Percentiles rank a stretch among this genome's conserved stretches.
These are phyloP conservation scores for Penicillium subrubescens DNA, from an alignment of 495 filamentous ascomycete species.

Conservation along the genomic window DNA sequence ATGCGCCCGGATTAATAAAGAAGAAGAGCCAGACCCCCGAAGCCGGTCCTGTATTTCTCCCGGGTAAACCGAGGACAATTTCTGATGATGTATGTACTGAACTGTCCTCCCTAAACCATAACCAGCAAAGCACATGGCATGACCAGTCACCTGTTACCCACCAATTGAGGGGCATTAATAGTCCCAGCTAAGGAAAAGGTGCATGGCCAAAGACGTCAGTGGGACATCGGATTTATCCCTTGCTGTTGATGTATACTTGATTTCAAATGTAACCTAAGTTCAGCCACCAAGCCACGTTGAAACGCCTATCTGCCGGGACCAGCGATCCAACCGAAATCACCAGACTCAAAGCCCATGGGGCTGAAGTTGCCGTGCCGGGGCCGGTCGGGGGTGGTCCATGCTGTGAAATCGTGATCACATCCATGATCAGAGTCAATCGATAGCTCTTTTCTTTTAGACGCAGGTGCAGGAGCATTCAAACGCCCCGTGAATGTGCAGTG, in stretches of 20 bases:
- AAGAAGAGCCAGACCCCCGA: neutral
- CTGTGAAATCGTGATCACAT: neutral
- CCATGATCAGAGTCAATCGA: neutral
- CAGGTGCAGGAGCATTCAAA: neutral
- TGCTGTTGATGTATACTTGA: neutral
- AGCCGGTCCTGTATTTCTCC: neutral
- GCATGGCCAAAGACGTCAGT: constrained; percentile 2
- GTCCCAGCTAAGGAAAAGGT: neutral
- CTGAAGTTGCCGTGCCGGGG: neutral
- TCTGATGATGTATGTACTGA: neutral
- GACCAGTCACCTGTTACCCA: neutral
- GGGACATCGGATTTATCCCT: neutral
- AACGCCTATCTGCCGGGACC: constrained; percentile 3
- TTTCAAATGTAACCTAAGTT: constrained; percentile 7
- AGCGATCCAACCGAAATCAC: constrained; percentile 2
- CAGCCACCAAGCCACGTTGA: constrained; percentile 8
- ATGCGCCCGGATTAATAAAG: neutral
- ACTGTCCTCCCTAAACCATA: neutral
- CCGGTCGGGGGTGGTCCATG: neutral
- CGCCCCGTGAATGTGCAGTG: neutral
- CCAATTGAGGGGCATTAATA: neutral
- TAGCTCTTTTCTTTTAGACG: neutral
- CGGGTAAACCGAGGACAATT: neutral
- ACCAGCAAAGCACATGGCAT: neutral
- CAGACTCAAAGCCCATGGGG: neutral